Percentiles rank a stretch among this genome's conserved stretches.
Conservation (phyloP, 2,329 filamentous ascomycete genomes). For the Lachnellula arida region DNA sequence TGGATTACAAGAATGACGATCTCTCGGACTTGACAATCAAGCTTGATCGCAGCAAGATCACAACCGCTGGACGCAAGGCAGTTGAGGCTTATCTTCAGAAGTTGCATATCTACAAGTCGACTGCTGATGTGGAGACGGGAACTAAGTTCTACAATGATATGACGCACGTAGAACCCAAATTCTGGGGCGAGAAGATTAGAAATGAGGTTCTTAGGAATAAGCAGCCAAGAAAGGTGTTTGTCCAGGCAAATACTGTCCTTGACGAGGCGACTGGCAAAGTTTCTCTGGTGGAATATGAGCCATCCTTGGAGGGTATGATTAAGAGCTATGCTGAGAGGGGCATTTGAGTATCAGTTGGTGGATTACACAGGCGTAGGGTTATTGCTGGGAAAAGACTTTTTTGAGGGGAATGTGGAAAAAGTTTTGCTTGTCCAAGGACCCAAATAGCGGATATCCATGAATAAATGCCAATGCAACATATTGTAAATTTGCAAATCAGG, state of each 20-base stretch:
- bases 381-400: background rate
- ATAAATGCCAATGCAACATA: background rate
- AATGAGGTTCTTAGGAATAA: constrained; percentile 71
- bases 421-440: background rate
- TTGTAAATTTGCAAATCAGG: too few relatives aligned
- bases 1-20: constrained; percentile 64
- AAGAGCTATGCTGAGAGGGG: constrained; percentile 69
- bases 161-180: constrained; percentile 74
- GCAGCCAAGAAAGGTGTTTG: constrained; percentile 85
- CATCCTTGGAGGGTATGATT: constrained; percentile 74
- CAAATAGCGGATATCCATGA: background rate
- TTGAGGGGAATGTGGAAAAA: background rate
- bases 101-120: constrained; percentile 87
- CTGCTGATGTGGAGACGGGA: constrained; percentile 76
- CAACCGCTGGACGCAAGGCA: constrained; percentile 73
- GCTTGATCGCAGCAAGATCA: constrained; percentile 81
- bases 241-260: constrained; percentile 84
- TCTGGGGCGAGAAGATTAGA: constrained; percentile 77
- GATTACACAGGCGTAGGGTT: background rate
- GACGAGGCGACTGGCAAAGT: constrained; percentile 66
- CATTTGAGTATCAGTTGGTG: constrained; percentile 10
- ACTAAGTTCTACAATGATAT: constrained; percentile 76
- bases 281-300: constrained; percentile 78
- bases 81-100: constrained; percentile 87
- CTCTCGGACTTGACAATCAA: constrained; percentile 77